Evolutionary conservation across 2,329 filamentous ascomycete species (phyloP).

Genomic region (Talaromyces amestolkiae): DNA sequence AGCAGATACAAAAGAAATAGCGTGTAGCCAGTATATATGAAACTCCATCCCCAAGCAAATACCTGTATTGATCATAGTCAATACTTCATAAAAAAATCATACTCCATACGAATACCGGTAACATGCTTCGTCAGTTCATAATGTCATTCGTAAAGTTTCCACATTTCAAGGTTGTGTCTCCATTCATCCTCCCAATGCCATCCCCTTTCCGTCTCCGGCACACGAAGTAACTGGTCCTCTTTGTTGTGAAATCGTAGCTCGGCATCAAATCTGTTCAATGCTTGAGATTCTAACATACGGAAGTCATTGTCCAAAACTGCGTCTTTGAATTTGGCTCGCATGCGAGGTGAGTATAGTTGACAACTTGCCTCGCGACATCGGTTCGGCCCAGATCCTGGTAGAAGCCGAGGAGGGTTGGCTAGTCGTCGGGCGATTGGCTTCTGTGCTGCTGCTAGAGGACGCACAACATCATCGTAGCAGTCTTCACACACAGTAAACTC

Average conservation of each 20-base stretch:
- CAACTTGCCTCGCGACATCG: constrained; percentile 54
- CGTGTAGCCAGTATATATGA: neutral
- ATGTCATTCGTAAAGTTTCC: constrained; percentile 52
- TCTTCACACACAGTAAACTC: constrained; percentile 82
- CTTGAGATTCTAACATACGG: constrained; percentile 61
- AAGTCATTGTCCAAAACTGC: constrained; percentile 67
- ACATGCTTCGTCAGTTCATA: neutral
- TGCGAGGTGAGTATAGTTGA: constrained; percentile 76
- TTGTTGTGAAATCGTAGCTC: constrained; percentile 60
- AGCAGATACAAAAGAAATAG: constrained; percentile 4
- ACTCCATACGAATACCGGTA: neutral
- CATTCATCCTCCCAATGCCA: constrained; percentile 52
- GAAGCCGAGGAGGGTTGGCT: constrained; percentile 57
- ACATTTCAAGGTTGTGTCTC: constrained; percentile 50
- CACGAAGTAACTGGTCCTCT: constrained; percentile 50
- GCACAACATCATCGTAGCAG: constrained; percentile 79
- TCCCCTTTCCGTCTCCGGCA: constrained; percentile 57
- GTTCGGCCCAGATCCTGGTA: constrained; percentile 50
- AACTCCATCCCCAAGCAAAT: neutral
- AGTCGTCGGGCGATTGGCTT: constrained; percentile 64
- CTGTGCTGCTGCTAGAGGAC: constrained; percentile 59
- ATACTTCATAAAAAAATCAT: neutral
- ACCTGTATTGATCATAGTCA: neutral
- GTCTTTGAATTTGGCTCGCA: constrained; percentile 69
- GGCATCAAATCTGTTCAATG: constrained; percentile 57